Evolutionary conservation across 306 rosid species (phyloP), one percentile per base, ranked within the genome.

Genomic region (Ochetophila trinervis): DNA sequence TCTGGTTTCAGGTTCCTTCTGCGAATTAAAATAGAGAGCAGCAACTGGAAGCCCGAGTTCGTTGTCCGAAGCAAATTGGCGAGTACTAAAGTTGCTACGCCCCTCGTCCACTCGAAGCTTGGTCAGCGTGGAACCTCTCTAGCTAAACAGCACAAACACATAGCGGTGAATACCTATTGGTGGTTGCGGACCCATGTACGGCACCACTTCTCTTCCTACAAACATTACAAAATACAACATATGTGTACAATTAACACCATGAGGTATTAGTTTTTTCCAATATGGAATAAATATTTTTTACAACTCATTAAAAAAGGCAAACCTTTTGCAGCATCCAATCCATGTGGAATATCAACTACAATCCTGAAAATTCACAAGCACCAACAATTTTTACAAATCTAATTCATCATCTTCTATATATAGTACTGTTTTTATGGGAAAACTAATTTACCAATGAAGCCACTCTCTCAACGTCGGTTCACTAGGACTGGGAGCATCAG

Each of bases 21-120:
- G 79, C 2, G 84, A 72, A 44, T 82, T 75, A 72, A 75, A 78
- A 65, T 78, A 75, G 10, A 82, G 53, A 1, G 81, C 86, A 0
- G 86, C 79, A 32, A 82, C 77, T 0, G 87, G 87, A 57, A 62
- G 84, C 1, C 60, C 81, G 60, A 78, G 79, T 22, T 2, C 72
- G 34, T 65, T 47, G 18, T 61, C 71, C 4, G 79, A 60, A 3
- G 77, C 79, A n/a, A 78, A 82, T 5, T 64, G 74, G 49, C 79
- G 83, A 4, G 74, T 65, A 22, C 58, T 75, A 27, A 82, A 82
- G 57, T 78, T 78, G 65, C 69, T 52, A 17, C 77, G 77, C 1
- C 1, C 35, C 20, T 70, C 47, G 12, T 57, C 44, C 14, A 50
- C n/a, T n/a, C 12, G 35, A 45, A 8, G 3, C 45, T 10, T 40